These are phyloP conservation scores for Boletus speciosus DNA, from an alignment of 768 basidiomycete species.

Conservation along the genomic window DNA sequence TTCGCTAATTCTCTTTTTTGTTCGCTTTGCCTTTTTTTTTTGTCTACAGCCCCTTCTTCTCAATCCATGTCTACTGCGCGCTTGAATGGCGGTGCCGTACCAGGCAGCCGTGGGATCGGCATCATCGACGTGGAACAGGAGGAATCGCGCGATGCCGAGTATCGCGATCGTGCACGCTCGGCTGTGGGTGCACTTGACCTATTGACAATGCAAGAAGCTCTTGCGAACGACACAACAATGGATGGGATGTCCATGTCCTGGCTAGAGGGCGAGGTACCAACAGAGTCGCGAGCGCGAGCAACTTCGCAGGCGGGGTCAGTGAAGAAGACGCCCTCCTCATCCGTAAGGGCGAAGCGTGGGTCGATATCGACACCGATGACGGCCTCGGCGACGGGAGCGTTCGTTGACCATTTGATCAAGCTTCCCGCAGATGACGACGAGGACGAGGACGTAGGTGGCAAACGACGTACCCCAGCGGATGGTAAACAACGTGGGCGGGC, in stretches of 20 bases:
- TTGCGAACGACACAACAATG: not conserved
- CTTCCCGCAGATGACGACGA: constrained; percentile 18
- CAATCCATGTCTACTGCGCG: constrained; percentile 1
- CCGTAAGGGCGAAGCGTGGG: not conserved
- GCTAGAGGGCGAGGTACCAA: not conserved
- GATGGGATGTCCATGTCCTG: not conserved
- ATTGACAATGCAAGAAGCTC: not conserved
- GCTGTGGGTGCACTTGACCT: too few relatives aligned
- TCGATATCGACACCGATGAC: not conserved
- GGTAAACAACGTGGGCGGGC: not conserved
- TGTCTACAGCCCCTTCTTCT: constrained; percentile 1
- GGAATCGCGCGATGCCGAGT: constrained; percentile 15
- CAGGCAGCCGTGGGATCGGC: constrained; percentile 29
- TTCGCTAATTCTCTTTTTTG: not conserved
- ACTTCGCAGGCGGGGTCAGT: constrained; percentile 7
- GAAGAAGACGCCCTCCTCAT: constrained; percentile 10
- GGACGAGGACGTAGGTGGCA: not conserved
- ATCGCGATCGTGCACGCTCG: not conserved
- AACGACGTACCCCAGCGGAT: not conserved
- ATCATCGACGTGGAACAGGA: constrained; percentile 22
- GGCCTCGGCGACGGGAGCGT: constrained; percentile 7
- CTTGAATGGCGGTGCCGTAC: constrained; percentile 25
- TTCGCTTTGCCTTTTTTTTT: not conserved
- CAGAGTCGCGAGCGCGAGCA: not conserved
- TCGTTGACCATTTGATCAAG: constrained; percentile 23